Percentiles rank a stretch among this genome's conserved stretches.
phyloP scores from a whole-genome alignment of 2,329 filamentous ascomycete genomes.

The Cyclaneusma minus region DNA sequence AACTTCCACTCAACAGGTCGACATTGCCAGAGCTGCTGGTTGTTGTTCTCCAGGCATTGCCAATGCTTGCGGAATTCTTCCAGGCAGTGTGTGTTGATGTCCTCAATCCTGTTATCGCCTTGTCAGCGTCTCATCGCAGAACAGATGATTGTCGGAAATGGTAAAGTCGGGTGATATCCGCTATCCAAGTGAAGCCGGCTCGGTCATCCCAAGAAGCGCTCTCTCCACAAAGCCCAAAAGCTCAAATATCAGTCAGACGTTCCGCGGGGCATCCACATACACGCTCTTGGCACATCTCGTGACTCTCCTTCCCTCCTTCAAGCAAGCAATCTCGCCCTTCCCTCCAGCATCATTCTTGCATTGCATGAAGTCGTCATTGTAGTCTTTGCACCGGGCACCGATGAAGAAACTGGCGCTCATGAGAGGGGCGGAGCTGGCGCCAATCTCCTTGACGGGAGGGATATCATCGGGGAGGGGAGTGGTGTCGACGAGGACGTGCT shows the following conservation, averaged over 20 bases:
- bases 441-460: constrained; percentile 86
- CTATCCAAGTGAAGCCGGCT: background rate
- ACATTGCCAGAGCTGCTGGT: constrained; percentile 96
- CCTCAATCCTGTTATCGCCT: constrained; percentile 51
- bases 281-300: constrained; percentile 93
- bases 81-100: constrained; percentile 91
- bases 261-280: constrained; percentile 47
- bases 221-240: constrained; percentile 1
- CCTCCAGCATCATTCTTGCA: constrained; percentile 94
- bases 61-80: constrained; percentile 86
- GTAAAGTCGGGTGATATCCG: background rate
- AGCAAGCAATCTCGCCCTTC: constrained; percentile 79
- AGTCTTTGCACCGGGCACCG: constrained; percentile 81
- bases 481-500: constrained; percentile 85
- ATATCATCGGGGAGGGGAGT: constrained; percentile 87
- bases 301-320: constrained; percentile 92
- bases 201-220: background rate
- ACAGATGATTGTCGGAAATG: background rate
- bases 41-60: constrained; percentile 92
- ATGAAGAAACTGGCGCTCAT: constrained; percentile 93
- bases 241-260: too few species aligned
- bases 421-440: constrained; percentile 81
- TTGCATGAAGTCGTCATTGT: constrained; percentile 99
- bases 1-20: constrained; percentile 73
- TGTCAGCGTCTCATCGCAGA: background rate